Conservation (phyloP, 163 green algal genomes). For the Picocystis sp. region DNA sequence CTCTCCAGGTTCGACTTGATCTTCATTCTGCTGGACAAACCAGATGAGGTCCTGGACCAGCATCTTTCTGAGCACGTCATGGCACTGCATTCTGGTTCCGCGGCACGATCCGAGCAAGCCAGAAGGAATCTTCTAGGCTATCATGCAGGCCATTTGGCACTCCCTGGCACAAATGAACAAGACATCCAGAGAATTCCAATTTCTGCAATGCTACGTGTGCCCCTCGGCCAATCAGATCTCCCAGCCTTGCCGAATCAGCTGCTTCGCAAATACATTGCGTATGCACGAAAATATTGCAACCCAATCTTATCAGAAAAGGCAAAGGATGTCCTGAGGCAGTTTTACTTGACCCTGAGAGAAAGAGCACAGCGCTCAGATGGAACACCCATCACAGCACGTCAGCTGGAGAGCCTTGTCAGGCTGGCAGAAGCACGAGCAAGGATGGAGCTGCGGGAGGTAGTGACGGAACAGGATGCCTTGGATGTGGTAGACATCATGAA, state of each 20-base stretch:
- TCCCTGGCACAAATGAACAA: not conserved
- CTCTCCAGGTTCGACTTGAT: slow-evolving; percentile 87
- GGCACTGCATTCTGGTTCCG: slow-evolving; percentile 34
- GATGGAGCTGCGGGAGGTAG: slow-evolving; percentile 47
- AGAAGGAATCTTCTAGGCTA: slow-evolving; percentile 2
- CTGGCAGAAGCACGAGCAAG: slow-evolving; percentile 63
- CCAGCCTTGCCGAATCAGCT: slow-evolving; percentile 33
- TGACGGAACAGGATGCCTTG: slow-evolving; percentile 38
- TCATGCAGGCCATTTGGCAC: not conserved
- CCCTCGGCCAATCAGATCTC: not conserved
- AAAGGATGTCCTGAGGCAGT: slow-evolving; percentile 27
- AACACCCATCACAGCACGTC: slow-evolving; percentile 50
- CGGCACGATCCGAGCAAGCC: not conserved
- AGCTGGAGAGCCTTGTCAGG: slow-evolving; percentile 72
- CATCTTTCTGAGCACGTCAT: slow-evolving; percentile 66
- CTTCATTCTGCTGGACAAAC: slow-evolving; percentile 77
- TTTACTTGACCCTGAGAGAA: slow-evolving; percentile 64
- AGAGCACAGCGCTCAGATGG: slow-evolving; percentile 16
- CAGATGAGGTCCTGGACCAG: slow-evolving; percentile 46
- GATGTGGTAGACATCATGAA: slow-evolving; percentile 45
- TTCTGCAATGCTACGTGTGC: not conserved
- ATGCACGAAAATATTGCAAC: slow-evolving; percentile 50
- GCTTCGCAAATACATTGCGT: slow-evolving; percentile 77
- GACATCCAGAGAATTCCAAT: no score
- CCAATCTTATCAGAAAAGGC: slow-evolving; percentile 28